phyloP scores from a whole-genome alignment of 495 filamentous ascomycete genomes.

The Tuber brumale region DNA sequence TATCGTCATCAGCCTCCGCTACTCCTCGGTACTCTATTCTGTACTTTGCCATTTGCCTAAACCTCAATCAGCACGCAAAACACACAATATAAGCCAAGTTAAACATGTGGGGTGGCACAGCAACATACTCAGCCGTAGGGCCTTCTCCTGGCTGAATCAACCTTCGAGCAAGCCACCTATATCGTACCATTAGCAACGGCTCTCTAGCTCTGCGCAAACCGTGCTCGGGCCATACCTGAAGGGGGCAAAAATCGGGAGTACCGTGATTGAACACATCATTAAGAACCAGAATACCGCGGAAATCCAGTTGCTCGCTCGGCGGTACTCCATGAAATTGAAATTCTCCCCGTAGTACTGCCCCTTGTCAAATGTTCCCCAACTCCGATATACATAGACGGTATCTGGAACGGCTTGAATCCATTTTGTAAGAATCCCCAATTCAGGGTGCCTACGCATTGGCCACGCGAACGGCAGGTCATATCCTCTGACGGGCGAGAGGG shows the following conservation, averaged over 20 bases:
- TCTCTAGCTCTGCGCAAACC: neutral
- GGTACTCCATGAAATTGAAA: conserved; percentile 40
- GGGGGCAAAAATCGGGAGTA: conserved; percentile 31
- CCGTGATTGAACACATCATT: conserved; percentile 30
- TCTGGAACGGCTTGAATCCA: conserved; percentile 34
- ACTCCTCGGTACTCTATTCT: conserved; percentile 37
- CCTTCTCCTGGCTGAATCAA: conserved; percentile 33
- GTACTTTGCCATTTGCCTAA: conserved; percentile 26
- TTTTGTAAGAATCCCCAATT: conserved; percentile 38
- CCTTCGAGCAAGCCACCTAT: conserved; percentile 36
- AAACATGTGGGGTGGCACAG: neutral
- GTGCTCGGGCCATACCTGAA: conserved; percentile 25
- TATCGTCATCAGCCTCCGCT: conserved; percentile 39
- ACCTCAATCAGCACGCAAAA: neutral
- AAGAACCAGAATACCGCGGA: conserved; percentile 31
- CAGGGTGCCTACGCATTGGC: conserved; percentile 25
- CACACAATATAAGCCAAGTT: neutral
- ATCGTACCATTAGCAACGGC: conserved; percentile 7
- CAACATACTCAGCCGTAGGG: conserved; percentile 27
- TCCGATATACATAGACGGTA: conserved; percentile 37
- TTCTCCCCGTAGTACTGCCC: conserved; percentile 37
- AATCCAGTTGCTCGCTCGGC: conserved; percentile 25
- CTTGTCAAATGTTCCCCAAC: conserved; percentile 35
- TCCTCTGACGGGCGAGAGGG: conserved; percentile 35
- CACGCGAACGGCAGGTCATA: conserved; percentile 31